A percentile compares a stretch with the other conserved stretches of the same genome.
Conservation (phyloP, 1,139 yeast species). For the Pichia sp. region DNA sequence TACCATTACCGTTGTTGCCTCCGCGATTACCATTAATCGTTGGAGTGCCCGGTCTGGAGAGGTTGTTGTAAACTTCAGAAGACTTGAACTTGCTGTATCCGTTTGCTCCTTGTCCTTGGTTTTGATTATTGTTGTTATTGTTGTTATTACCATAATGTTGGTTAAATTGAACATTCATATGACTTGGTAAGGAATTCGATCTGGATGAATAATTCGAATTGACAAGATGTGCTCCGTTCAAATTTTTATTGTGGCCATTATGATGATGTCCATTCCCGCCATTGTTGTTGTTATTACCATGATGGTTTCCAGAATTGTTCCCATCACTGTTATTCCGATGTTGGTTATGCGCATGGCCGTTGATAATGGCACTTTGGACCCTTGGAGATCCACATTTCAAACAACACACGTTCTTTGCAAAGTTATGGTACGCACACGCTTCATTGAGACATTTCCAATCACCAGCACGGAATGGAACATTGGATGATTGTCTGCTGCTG, state of each 20-base stretch:
- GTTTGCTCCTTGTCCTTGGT: not conserved
- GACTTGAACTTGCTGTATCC: slow-evolving; percentile 8
- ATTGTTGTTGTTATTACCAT: slow-evolving; percentile 14
- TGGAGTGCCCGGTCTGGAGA: slow-evolving; percentile 18
- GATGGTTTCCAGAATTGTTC: slow-evolving; percentile 14
- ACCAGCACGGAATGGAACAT: slow-evolving; percentile 93
- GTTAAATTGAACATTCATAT: slow-evolving; percentile 10
- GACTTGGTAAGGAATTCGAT: slow-evolving; percentile 18
- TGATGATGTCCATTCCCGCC: slow-evolving; percentile 1
- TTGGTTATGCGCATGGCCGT: slow-evolving; percentile 29
- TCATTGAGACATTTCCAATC: slow-evolving; percentile 92
- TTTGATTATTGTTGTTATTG: not conserved
- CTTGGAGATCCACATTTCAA: slow-evolving; percentile 86
- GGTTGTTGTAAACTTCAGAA: slow-evolving; percentile 15
- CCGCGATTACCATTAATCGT: slow-evolving; percentile 2
- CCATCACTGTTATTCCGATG: slow-evolving; percentile 20
- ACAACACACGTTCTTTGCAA: slow-evolving; percentile 87
- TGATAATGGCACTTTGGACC: slow-evolving; percentile 42
- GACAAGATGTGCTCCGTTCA: slow-evolving; percentile 1
- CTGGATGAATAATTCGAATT: slow-evolving; percentile 13
- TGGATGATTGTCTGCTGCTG: slow-evolving; percentile 28
- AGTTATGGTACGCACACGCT: slow-evolving; percentile 83
- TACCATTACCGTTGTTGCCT: not conserved
- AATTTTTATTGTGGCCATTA: not conserved
- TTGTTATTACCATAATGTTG: not conserved